Evolutionary conservation across 345 rosid genomes (phyloP), one percentile per base, ranked within the genome.

Genomic region (Salix arbutifolia): DNA sequence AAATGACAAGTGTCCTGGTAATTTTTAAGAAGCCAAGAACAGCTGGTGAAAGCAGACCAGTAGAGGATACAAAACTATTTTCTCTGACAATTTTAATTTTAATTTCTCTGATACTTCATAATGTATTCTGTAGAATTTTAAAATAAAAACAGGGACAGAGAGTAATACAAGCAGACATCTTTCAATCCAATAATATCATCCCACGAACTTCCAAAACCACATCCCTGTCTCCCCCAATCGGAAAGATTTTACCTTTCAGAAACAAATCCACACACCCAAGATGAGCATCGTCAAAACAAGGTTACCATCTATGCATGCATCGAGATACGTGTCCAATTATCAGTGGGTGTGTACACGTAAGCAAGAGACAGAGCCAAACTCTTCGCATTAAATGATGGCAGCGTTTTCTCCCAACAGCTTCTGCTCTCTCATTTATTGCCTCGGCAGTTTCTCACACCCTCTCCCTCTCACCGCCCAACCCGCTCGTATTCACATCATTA

Each of bases 401-500:
- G 78, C 82, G 18, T 76, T 66, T 74, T 71, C 79, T 33, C 68
- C 80, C 79, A 79, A 71, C 83, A 79, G 74, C 77, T 33, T 72
- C 87, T 82, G 87, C 69, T 21, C 46, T 3, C 70, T 78, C 87
- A 83, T 83, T 87, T 61, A 87, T 66, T 85, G 85, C 78, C 8
- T 3, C 42, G 1, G 52, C 46, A 37, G 8, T 31, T 21, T 0
- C 35, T 30, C n/a, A 26, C 6, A 78, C 53, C 56, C 72, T 19
- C 61, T 18, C 31, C 52, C 37, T 62, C 37, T 11, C 11, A 6
- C 33, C 19, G 1, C 53, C 6, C 76, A 16, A 7, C 76, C 56
- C 19, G 5, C 33, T 18, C 14, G 5, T 18, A 44, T 44, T 44
- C 50, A 44, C 50, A 0, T 11, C 2, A 5, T 1, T 4, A 33